These are phyloP conservation scores for Claviceps purpurea DNA, from an alignment of 2,329 filamentous ascomycete genomes.

Conservation along the genomic window DNA sequence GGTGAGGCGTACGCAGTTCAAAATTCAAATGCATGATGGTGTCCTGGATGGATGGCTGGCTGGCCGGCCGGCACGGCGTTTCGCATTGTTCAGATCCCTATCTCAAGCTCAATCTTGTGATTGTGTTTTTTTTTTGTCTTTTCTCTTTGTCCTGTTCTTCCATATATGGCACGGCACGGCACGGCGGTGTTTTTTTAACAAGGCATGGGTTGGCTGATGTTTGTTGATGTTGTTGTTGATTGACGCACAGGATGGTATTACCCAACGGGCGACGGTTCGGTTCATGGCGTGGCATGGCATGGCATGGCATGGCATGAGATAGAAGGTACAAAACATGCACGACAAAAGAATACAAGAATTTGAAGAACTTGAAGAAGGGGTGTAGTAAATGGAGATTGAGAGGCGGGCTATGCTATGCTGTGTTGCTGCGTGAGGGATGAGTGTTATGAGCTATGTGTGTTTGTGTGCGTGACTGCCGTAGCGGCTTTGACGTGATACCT, in stretches of 20 bases:
- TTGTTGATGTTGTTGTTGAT: neutral
- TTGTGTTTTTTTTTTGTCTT: neutral
- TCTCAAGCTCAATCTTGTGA: neutral
- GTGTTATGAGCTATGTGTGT: neutral
- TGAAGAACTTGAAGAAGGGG: neutral
- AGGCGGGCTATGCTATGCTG: neutral
- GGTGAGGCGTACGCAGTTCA: conserved; percentile 1
- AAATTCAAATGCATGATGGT: conserved; percentile 1
- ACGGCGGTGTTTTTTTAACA: conserved; percentile 2
- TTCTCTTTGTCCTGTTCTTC: neutral
- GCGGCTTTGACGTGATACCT: no score
- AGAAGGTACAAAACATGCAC: conserved; percentile 5
- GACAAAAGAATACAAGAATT: neutral
- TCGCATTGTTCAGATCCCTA: conserved; percentile 3
- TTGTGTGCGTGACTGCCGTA: no score
- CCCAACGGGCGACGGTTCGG: neutral
- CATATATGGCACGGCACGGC: conserved; percentile 1
- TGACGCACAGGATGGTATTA: conserved; percentile 1
- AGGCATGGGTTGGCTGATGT: conserved; percentile 2
- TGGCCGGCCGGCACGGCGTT: conserved; percentile 3
- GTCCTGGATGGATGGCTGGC: neutral
- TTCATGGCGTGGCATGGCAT: neutral
- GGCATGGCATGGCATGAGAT: conserved; percentile 5
- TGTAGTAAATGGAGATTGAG: neutral
- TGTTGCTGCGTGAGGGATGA: neutral